A percentile compares a stretch with the other conserved stretches of the same genome.
phyloP scores from a whole-genome alignment of 2,329 filamentous ascomycete genomes.

The Aureobasidium sp. region DNA sequence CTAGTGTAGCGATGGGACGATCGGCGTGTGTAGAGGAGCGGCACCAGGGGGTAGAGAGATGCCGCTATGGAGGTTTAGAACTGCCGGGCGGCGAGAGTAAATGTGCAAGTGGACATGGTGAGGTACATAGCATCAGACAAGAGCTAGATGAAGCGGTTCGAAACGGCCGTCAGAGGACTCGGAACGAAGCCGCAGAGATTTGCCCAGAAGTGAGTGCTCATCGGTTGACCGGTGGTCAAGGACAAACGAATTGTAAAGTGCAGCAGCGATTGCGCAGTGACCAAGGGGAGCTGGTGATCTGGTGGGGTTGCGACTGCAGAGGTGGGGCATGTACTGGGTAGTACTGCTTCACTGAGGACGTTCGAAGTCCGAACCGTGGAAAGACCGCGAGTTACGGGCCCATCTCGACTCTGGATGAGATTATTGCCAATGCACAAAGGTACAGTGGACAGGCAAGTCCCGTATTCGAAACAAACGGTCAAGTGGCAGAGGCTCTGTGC shows the following conservation, averaged over 20 bases:
- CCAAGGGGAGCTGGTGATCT: neutral
- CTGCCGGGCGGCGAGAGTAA: neutral
- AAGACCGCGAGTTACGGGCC: neutral
- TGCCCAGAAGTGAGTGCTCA: neutral
- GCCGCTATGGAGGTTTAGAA: neutral
- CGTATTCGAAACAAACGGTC: neutral
- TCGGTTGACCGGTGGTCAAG: neutral
- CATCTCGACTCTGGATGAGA: neutral
- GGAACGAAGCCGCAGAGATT: neutral
- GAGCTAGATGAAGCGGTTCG: neutral
- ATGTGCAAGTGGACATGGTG: neutral
- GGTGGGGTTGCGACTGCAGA: conserved; percentile 5
- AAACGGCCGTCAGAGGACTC: neutral
- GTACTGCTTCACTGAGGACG: neutral
- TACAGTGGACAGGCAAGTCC: neutral
- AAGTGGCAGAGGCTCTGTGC: conserved; percentile 2
- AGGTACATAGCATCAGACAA: neutral
- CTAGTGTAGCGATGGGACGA: neutral
- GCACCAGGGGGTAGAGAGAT: neutral
- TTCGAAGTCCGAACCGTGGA: conserved; percentile 1
- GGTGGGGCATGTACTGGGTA: neutral
- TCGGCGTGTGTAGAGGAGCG: neutral
- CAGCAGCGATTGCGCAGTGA: neutral
- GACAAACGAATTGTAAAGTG: neutral
- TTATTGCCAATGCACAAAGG: neutral